Percentiles rank a stretch among this genome's conserved stretches.
phyloP scores from a whole-genome alignment of 306 rosid genomes.

The Trichosanthes truncata region DNA sequence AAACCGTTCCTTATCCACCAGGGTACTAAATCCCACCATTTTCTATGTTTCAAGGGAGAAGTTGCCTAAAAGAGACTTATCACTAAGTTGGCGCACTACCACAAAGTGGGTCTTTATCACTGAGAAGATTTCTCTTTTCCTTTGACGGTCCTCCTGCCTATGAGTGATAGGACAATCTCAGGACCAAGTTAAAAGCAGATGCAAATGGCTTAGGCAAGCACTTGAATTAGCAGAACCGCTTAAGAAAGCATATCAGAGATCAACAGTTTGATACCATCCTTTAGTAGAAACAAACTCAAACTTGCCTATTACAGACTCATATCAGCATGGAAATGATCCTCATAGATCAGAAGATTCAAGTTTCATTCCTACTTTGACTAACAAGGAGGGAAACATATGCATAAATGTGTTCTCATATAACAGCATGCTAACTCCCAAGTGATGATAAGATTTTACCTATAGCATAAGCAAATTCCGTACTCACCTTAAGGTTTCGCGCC shows the following conservation, averaged over 20 bases:
- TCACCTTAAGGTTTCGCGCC: constrained; percentile 65
- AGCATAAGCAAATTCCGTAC: neutral
- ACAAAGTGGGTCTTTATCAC: neutral
- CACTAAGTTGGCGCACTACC: neutral
- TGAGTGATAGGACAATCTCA: neutral
- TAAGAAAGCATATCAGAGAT: neutral
- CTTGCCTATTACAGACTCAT: neutral
- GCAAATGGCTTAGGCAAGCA: neutral
- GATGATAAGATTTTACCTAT: neutral
- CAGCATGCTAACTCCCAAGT: neutral
- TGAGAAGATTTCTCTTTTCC: neutral
- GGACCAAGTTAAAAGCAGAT: neutral
- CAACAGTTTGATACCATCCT: neutral
- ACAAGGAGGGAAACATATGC: neutral
- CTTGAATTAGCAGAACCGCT: neutral
- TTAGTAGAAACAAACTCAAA: neutral
- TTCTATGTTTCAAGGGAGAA: neutral
- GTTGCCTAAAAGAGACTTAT: neutral
- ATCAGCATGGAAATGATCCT: neutral
- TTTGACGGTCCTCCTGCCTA: neutral
- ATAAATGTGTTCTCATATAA: neutral
- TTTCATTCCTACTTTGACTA: neutral
- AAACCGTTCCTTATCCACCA: neutral
- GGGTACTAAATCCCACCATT: neutral
- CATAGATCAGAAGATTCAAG: neutral